phyloP scores from a whole-genome alignment of 2,329 filamentous ascomycete genomes.

The Apiospora rasikravindrae region DNA sequence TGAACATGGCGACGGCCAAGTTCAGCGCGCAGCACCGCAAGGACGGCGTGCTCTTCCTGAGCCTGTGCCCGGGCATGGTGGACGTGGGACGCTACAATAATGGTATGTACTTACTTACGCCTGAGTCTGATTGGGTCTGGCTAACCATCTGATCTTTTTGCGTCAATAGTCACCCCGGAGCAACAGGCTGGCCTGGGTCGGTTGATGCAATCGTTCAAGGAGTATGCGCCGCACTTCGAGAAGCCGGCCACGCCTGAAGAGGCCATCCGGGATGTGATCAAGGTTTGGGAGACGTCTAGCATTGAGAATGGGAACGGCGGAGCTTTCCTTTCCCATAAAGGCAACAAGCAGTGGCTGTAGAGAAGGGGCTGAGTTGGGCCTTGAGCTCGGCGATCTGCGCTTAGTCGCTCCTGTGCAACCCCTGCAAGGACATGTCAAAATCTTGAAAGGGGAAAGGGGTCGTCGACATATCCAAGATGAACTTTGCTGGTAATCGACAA shows the following conservation, averaged over 20 bases:
- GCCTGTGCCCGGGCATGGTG: conserved; percentile 58
- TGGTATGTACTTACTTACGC: not conserved
- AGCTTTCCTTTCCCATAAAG: conserved; percentile 58
- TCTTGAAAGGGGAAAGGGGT: not conserved
- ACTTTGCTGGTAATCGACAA: not conserved
- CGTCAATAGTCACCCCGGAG: not conserved
- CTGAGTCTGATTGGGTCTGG: no score
- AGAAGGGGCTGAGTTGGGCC: not conserved
- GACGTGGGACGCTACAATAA: conserved; percentile 30
- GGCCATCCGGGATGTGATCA: conserved; percentile 28
- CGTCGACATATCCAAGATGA: not conserved
- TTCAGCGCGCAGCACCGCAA: conserved; percentile 54
- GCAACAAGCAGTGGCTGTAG: conserved; percentile 59
- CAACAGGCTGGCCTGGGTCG: not conserved
- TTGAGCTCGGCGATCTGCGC: not conserved
- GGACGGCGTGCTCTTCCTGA: conserved; percentile 58
- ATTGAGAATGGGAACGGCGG: conserved; percentile 41
- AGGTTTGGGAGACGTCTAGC: conserved; percentile 33
- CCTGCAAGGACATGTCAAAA: not conserved
- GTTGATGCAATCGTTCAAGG: conserved; percentile 21
- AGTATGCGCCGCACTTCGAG: conserved; percentile 32
- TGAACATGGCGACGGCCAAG: conserved; percentile 57
- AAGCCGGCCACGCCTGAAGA: conserved; percentile 31
- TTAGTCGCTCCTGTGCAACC: no score
- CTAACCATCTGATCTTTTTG: not conserved